These are phyloP conservation scores for Blastomyces percursus DNA, from an alignment of 2,329 filamentous ascomycete genomes.

Conservation along the genomic window DNA sequence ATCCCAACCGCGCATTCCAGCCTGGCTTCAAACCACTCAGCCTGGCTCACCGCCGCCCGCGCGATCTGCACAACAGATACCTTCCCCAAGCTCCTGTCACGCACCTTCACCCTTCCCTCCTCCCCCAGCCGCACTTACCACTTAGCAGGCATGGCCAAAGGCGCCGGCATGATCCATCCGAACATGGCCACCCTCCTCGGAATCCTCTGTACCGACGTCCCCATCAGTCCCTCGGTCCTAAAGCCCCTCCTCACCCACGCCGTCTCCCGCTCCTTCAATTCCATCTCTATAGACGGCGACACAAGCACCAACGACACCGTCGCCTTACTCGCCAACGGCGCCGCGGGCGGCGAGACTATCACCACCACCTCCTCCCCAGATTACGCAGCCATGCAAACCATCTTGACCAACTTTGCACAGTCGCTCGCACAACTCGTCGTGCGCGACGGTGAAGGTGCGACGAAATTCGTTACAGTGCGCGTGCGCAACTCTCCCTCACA, in stretches of 20 bases:
- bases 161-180: slow-evolving; percentile 97
- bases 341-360: slow-evolving; percentile 62
- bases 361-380: slow-evolving; percentile 43
- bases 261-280: slow-evolving; percentile 82
- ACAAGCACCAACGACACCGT: slow-evolving; percentile 97
- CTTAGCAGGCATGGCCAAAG: slow-evolving; percentile 93
- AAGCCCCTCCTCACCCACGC: slow-evolving; percentile 60
- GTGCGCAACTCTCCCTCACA: slow-evolving; percentile 63
- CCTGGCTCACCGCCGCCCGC: slow-evolving; percentile 77
- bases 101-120: slow-evolving; percentile 71
- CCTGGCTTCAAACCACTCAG: slow-evolving; percentile 63
- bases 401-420: slow-evolving; percentile 66
- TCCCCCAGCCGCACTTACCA: slow-evolving; percentile 64
- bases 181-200: slow-evolving; percentile 97
- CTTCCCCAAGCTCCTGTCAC: slow-evolving; percentile 88
- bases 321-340: slow-evolving; percentile 88
- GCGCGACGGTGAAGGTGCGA: slow-evolving; percentile 91
- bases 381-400: slow-evolving; percentile 57
- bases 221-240: slow-evolving; percentile 58
- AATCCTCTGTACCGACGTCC: slow-evolving; percentile 83
- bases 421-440: slow-evolving; percentile 88
- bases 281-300: slow-evolving; percentile 93
- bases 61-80: slow-evolving; percentile 98
- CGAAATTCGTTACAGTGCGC: slow-evolving; percentile 91
- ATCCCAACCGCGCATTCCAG: slow-evolving; percentile 65